Evolutionary conservation across 108 stramenopile species (phyloP), one percentile per base, ranked within the genome.

Genomic region (Nitzschia palea): DNA sequence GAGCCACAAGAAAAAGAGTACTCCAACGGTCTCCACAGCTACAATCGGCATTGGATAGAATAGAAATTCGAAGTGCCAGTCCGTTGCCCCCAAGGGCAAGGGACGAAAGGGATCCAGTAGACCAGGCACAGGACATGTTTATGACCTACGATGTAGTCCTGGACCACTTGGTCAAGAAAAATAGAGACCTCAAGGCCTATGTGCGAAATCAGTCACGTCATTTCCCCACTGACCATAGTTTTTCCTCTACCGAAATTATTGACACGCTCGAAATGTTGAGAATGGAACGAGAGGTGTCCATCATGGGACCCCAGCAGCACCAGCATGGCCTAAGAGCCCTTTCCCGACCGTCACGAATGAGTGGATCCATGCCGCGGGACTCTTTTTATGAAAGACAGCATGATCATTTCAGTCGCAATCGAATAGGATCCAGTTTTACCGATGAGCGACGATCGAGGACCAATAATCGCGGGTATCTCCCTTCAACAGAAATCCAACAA

Each of bases 1-100:
- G 47, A 1, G 45, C 20, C 28, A 45, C 6, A 50, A 9, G 12
- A 47, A 1, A 50, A 20, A 14, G 59, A 48, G 23, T 31, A 26
- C 25, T 63, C 45, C 35, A 42, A 32, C 44, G 62, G 31, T 63
- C 62, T 1, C 17, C 44, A 15, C 26, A 48, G 1, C 33, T 63
- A n/a, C 62, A 63, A 23, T 18, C 62, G 1, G 25, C 47, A n/a
- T 31, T 63, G 62, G 62, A 63, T 63, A 18, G 62, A 33, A 63
- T 63, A 50, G 29, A 63, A 48, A 9, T 10, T 10, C 62, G 62
- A 33, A 25, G 45, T 9, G 47, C 27, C 20, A 12, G 47, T 23
- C 25, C n/a, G n/a, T 14, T 50, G 3, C 14, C 62, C 62, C n/a
- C 9, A 1, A 30, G 30, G 22, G 17, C 1, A 63, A 48, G 29